These are phyloP conservation scores for Zhuliangozyma parablackwelliae DNA, from an alignment of 1,139 yeast species.

Conservation along the genomic window DNA sequence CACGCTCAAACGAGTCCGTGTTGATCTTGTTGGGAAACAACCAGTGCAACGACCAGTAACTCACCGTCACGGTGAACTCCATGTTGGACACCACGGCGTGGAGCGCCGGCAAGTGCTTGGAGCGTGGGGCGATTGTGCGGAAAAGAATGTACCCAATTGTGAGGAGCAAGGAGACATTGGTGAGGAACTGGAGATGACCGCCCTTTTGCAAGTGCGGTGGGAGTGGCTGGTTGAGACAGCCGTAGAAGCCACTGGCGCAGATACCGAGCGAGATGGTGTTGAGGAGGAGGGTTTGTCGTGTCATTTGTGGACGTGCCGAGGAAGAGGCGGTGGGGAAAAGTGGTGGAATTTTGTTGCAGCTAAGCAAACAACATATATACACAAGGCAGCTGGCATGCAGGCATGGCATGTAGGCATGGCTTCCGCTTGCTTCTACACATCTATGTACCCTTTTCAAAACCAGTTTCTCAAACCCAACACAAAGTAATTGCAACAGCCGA, in stretches of 20 bases:
- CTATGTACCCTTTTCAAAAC: background rate
- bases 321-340: background rate
- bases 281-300: conserved; percentile 5
- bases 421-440: too few relatives aligned
- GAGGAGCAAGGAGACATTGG: conserved; percentile 40
- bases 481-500: conserved; percentile 8
- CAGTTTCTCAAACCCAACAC: conserved; percentile 6
- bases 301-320: conserved; percentile 1
- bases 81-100: conserved; percentile 14
- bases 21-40: conserved; percentile 18
- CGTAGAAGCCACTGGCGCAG: conserved; percentile 8
- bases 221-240: conserved; percentile 5
- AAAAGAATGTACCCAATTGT: conserved; percentile 6
- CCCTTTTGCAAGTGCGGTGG: conserved; percentile 47
- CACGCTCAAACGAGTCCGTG: conserved; percentile 14
- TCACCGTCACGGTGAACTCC: conserved; percentile 19
- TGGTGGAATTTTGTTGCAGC: too few relatives aligned
- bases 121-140: conserved; percentile 1
- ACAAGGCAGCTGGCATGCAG: too few relatives aligned
- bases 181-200: conserved; percentile 61
- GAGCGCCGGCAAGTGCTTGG: background rate
- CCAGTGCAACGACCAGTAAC: conserved; percentile 19
- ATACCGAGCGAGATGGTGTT: conserved; percentile 5
- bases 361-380: too few relatives aligned
- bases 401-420: too few relatives aligned